Conservation (phyloP, 306 rosid species). For the Geum urbanum region DNA sequence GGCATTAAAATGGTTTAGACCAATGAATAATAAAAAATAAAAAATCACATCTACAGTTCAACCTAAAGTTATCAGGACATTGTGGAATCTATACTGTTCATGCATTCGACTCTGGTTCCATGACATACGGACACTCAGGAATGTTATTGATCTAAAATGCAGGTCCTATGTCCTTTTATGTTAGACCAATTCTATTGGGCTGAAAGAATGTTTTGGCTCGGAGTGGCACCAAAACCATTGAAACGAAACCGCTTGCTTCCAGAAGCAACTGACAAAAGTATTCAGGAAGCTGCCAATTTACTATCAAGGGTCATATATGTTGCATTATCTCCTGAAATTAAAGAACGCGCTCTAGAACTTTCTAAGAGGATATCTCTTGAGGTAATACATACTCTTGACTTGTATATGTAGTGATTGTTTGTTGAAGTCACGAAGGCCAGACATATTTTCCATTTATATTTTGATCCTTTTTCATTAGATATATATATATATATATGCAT, state of each 20-base stretch:
- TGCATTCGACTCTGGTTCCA: background rate
- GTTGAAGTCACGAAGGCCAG: background rate
- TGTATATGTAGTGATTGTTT: slow-evolving; percentile 2
- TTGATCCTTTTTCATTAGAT: background rate
- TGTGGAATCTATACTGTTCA: background rate
- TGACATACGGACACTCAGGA: background rate
- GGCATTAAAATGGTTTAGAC: background rate
- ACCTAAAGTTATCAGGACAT: no score
- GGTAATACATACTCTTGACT: slow-evolving; percentile 40
- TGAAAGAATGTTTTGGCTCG: slow-evolving; percentile 86
- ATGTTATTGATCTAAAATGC: slow-evolving; percentile 16
- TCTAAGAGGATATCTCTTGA: slow-evolving; percentile 48
- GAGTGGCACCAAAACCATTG: slow-evolving; percentile 75
- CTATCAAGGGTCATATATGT: slow-evolving; percentile 45
- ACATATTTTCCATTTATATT: background rate
- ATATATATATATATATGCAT: background rate
- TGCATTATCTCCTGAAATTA: slow-evolving; percentile 55
- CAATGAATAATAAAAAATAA: background rate
- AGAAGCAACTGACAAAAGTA: slow-evolving; percentile 30
- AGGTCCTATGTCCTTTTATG: slow-evolving; percentile 78
- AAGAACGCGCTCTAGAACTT: slow-evolving; percentile 55
- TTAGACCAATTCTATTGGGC: slow-evolving; percentile 89
- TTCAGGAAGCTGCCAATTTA: slow-evolving; percentile 51
- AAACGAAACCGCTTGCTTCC: slow-evolving; percentile 57
- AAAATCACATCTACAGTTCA: background rate